These are phyloP conservation scores for Lithospermum erythrorhizon DNA, from an alignment of 257 asterid genomes.

Conservation along the genomic window DNA sequence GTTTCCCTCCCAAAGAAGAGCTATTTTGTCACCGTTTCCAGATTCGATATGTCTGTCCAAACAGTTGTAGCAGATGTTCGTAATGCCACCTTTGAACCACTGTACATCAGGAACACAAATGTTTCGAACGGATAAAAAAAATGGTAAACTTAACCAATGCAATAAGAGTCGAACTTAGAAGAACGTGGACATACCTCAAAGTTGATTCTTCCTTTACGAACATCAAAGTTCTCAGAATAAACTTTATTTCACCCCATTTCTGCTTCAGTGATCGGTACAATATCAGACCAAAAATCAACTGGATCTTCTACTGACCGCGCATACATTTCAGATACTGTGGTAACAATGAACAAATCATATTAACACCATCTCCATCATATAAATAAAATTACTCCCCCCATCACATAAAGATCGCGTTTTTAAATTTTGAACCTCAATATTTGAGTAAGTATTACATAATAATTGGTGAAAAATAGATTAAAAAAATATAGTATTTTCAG, in stretches of 20 bases:
- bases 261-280: constrained; percentile 74
- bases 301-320: constrained; percentile 70
- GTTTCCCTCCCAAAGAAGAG: constrained; percentile 94
- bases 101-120: constrained; percentile 14
- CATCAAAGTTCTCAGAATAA: constrained; percentile 66
- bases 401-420: no score
- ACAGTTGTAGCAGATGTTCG: constrained; percentile 95
- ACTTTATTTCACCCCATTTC: constrained; percentile 54
- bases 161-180: constrained; percentile 1
- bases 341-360: neutral
- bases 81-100: constrained; percentile 97
- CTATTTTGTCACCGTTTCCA: constrained; percentile 74
- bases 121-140: neutral
- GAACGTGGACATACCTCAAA: constrained; percentile 42
- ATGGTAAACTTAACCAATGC: neutral
- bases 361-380: neutral
- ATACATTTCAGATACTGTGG: constrained; percentile 67
- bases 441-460: no score
- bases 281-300: constrained; percentile 82
- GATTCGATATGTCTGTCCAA: constrained; percentile 65
- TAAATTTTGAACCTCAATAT: no score
- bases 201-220: constrained; percentile 62
- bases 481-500: no score
- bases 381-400: neutral
- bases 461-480: no score